Conservation (phyloP, 2,329 filamentous ascomycete genomes). For the Podosphaera leucotricha region DNA sequence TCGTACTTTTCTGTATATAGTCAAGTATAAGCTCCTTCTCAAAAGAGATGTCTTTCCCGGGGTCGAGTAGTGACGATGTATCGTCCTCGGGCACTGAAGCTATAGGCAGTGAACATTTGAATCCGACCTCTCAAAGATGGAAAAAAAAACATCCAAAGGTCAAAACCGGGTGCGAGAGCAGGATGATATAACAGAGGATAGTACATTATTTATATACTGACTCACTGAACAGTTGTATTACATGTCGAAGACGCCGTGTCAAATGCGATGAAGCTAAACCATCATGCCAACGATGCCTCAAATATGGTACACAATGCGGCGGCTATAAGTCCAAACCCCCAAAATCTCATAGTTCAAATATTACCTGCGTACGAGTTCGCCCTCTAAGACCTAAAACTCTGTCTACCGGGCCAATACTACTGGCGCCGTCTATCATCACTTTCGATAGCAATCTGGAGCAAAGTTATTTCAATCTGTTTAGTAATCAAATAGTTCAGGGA, state of each 20-base stretch:
- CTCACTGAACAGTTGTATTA: slow-evolving; percentile 3
- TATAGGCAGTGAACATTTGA: not conserved
- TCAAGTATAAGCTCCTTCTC: too few relatives aligned
- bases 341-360: not conserved
- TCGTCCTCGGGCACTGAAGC: not conserved
- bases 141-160: slow-evolving; percentile 5
- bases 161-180: slow-evolving; percentile 5
- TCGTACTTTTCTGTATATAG: too few relatives aligned
- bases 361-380: not conserved
- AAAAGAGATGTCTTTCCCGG: too few relatives aligned
- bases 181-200: not conserved
- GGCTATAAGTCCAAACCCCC: slow-evolving; percentile 22
- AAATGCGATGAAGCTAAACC: slow-evolving; percentile 44
- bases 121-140: not conserved
- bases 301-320: slow-evolving; percentile 32
- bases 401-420: not conserved
- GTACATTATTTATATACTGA: not conserved
- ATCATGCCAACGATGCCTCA: slow-evolving; percentile 34
- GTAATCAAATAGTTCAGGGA: slow-evolving; percentile 9
- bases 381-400: not conserved
- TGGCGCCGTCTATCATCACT: not conserved
- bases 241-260: slow-evolving; percentile 23
- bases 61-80: too few relatives aligned
- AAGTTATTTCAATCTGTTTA: slow-evolving; percentile 12
- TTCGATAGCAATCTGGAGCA: slow-evolving; percentile 9